Evolutionary conservation across 225 moss, liverwort and hornwort species (phyloP), one percentile per base, ranked within the genome.

Genomic region (Climacium dendroides): DNA sequence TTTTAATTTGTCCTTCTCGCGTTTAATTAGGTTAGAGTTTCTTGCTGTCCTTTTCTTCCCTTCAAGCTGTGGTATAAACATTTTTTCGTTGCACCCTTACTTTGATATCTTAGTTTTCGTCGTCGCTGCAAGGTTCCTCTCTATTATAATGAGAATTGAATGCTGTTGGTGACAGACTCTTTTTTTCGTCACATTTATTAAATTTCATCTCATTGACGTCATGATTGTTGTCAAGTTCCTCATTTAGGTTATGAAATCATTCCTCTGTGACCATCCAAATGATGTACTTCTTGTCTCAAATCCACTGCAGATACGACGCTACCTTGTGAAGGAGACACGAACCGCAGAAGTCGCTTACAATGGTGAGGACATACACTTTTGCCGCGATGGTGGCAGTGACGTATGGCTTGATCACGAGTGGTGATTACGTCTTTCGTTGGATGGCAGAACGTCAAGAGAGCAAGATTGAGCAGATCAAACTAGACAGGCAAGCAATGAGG

Each of bases 281-380:
- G 89, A 87, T 66, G 60, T 54, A 16, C 29, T 32, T n/a, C 37
- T 83, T 76, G 79, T 53, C 73, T 87, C 87, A 81, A 77, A 73
- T 89, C 19, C n/a, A 75, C 50, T 89, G 89, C 70, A 90, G 87
- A 87, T 74, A 59, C 85, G 37, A 60, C 47, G 65, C 28, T 30
- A 61, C 61, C 73, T 83, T 25, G 81, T 80, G 83, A 87, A 86
- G 59, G 62, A 37, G 53, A 41, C 77, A 47, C 63, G 84, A 86
- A 58, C 67, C 37, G 45, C 78, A 66, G 82, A 66, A 81, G n/a
- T 66, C 67, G 50, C 48, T 66, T 65, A 85, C 87, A 74, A 94
- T 94, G 92, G 94, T 94, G 89, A 92, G 94, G 88, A 92, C 94
- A 11, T 94, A 94, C 83, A 92, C 92, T 26, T 94, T 94, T 78